Percentiles rank a stretch among this genome's conserved stretches.
Conservation (phyloP, 371 early-diverging fungal species). For the Circinella minor region DNA sequence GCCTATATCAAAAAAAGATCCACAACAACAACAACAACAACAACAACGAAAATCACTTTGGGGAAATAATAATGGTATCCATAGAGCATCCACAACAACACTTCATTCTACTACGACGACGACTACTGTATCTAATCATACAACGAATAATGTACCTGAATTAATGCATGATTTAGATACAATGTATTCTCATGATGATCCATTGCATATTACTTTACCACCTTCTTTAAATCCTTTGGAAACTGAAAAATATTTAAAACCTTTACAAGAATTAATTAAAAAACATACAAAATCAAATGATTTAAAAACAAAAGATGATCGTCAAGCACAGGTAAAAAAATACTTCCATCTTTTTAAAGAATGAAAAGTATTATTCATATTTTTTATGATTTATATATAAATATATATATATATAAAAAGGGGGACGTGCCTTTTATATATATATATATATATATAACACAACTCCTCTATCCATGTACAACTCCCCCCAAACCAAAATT, state of each 20-base stretch:
- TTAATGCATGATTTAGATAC: neutral
- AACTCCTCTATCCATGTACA: neutral
- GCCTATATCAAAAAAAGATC: neutral
- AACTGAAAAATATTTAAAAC: neutral
- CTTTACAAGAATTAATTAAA: neutral
- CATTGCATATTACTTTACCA: constrained; percentile 7
- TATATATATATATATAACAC: too few relatives aligned
- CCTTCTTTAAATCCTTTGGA: constrained; percentile 1
- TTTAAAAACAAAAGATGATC: constrained; percentile 7
- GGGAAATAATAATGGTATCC: neutral
- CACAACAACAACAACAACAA: neutral
- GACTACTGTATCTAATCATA: neutral
- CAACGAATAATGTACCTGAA: neutral
- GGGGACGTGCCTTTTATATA: too few relatives aligned
- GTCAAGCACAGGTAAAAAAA: constrained; percentile 21
- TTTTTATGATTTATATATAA: too few relatives aligned
- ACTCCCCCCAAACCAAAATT: neutral
- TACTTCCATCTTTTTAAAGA: too few relatives aligned
- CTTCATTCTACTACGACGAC: neutral
- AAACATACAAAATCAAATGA: neutral
- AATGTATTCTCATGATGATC: constrained; percentile 8
- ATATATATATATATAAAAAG: too few relatives aligned
- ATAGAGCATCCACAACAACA: neutral
- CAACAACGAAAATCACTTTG: neutral
- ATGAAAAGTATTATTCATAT: constrained; percentile 4